Conservation (phyloP, 345 rosid genomes). For the Cardamine resedifolia region DNA sequence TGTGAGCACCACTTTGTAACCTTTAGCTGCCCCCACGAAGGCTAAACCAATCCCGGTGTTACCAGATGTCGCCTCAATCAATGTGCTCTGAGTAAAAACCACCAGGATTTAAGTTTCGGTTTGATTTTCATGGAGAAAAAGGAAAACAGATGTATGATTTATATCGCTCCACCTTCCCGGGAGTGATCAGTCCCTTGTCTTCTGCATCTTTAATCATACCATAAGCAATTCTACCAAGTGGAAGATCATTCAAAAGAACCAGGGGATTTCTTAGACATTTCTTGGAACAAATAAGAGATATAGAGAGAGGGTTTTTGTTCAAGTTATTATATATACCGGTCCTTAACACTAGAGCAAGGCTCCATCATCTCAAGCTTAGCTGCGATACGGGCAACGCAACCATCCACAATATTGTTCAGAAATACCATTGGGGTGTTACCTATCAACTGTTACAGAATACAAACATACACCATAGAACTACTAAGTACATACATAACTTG, state of each 20-base stretch:
- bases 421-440: constrained; percentile 63
- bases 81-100: constrained; percentile 44
- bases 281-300: neutral
- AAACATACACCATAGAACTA: neutral
- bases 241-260: neutral
- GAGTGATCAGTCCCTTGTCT: constrained; percentile 53
- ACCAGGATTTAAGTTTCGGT: neutral
- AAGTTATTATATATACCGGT: constrained; percentile 36
- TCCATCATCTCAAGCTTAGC: constrained; percentile 68
- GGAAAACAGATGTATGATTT: neutral
- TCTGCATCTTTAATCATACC: constrained; percentile 73
- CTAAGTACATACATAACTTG: constrained; percentile 5
- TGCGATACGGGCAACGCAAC: constrained; percentile 58
- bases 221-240: constrained; percentile 44
- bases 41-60: constrained; percentile 84
- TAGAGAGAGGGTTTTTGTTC: neutral
- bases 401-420: constrained; percentile 55
- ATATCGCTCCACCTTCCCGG: constrained; percentile 48
- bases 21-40: constrained; percentile 59
- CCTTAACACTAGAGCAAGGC: constrained; percentile 55
- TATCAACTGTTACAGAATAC: constrained; percentile 44
- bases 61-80: constrained; percentile 64
- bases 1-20: constrained; percentile 55
- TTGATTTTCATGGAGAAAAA: neutral
- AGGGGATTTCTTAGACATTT: neutral